phyloP scores from a whole-genome alignment of 164 flowering plant genomes.

The Liriodendron chinense region DNA sequence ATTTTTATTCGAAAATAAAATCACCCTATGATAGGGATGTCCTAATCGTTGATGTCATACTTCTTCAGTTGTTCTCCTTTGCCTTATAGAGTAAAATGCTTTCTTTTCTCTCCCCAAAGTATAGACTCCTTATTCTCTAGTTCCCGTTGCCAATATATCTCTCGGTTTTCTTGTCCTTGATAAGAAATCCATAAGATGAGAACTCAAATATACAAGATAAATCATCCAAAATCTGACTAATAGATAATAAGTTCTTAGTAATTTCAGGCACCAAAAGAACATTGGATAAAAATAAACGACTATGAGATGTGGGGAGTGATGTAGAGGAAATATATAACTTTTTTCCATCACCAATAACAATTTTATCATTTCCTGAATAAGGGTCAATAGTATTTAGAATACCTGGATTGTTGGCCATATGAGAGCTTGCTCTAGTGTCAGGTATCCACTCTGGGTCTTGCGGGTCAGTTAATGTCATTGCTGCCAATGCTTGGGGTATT shows the following conservation, averaged over 20 bases:
- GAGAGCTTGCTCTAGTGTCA: no score
- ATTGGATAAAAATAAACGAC: neutral
- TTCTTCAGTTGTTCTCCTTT: neutral
- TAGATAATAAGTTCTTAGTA: neutral
- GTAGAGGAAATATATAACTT: neutral
- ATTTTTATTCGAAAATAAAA: neutral
- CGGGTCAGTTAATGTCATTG: no score
- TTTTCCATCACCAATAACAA: neutral
- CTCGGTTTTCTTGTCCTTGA: neutral
- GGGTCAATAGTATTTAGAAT: neutral
- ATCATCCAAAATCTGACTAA: neutral
- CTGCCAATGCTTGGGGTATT: no score
- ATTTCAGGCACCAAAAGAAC: conserved; percentile 1
- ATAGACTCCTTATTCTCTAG: neutral
- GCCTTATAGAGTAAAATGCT: neutral
- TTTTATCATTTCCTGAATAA: neutral
- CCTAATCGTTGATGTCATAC: neutral
- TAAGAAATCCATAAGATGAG: neutral
- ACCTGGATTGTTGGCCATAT: no score
- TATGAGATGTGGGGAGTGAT: neutral
- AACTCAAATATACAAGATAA: neutral
- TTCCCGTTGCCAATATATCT: neutral
- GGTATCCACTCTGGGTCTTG: no score
- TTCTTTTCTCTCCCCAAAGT: neutral
- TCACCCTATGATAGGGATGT: neutral